A percentile compares a stretch with the other conserved stretches of the same genome.
Conservation (phyloP, 2,329 filamentous ascomycete species). For the Phialocephala subalpina region DNA sequence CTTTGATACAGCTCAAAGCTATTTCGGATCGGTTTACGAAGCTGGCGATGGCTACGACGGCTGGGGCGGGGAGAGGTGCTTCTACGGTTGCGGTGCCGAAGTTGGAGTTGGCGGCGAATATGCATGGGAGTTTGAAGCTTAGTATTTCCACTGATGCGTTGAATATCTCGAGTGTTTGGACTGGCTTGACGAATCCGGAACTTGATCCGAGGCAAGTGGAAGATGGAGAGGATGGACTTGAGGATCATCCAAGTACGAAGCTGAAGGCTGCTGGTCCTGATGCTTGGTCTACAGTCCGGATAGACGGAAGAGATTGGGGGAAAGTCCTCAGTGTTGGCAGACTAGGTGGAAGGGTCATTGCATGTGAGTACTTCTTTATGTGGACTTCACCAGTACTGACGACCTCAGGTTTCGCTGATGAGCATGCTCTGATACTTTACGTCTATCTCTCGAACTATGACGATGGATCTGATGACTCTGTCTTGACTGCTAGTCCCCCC, state of each 20-base stretch:
- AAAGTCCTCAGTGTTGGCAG: constrained; percentile 91
- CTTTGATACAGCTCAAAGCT: constrained; percentile 86
- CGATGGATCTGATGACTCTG: constrained; percentile 72
- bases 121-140: constrained; percentile 87
- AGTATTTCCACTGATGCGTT: constrained; percentile 84
- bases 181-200: constrained; percentile 84
- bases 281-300: constrained; percentile 86
- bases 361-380: constrained; percentile 63
- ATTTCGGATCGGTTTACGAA: constrained; percentile 97
- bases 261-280: constrained; percentile 81
- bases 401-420: constrained; percentile 71
- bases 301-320: constrained; percentile 95
- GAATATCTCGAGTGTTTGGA: constrained; percentile 87
- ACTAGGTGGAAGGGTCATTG: constrained; percentile 89
- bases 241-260: constrained; percentile 81
- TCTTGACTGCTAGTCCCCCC: constrained; percentile 70
- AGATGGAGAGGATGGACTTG: constrained; percentile 69
- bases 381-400: constrained; percentile 30
- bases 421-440: constrained; percentile 82
- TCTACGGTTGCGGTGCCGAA: constrained; percentile 58
- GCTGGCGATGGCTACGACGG: constrained; percentile 65
- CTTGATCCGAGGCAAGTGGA: constrained; percentile 80
- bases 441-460: constrained; percentile 81
- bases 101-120: constrained; percentile 89
- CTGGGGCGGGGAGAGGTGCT: constrained; percentile 30